phyloP scores from a whole-genome alignment of 176 grass and related monocot species.

The Hordeum vulgare region MorexV3_pseudomolecules_assembly NC_058520.1:403213786-403214285 shows the following conservation, averaged over 20 bases:
- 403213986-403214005: constrained; percentile 13
- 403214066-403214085: neutral
- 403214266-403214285: constrained; percentile 5
- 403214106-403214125: neutral
- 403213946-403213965: neutral
- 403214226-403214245: neutral
- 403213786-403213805: neutral
- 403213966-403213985: neutral
- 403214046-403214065: neutral
- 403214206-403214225: neutral
- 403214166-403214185: neutral
- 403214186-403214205: constrained; percentile 23
- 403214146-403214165: neutral
- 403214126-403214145: neutral
- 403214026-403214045: constrained; percentile 18
- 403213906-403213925: neutral
- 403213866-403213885: neutral
- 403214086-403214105: neutral
- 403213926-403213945: neutral
- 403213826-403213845: too few species aligned
- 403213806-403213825: neutral
- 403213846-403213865: neutral
- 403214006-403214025: constrained; percentile 17
- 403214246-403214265: neutral
- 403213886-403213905: neutral